These are phyloP conservation scores for Pyropia yezoensis DNA, from an alignment of 23 red algal genomes.

Conservation along the genomic window DNA sequence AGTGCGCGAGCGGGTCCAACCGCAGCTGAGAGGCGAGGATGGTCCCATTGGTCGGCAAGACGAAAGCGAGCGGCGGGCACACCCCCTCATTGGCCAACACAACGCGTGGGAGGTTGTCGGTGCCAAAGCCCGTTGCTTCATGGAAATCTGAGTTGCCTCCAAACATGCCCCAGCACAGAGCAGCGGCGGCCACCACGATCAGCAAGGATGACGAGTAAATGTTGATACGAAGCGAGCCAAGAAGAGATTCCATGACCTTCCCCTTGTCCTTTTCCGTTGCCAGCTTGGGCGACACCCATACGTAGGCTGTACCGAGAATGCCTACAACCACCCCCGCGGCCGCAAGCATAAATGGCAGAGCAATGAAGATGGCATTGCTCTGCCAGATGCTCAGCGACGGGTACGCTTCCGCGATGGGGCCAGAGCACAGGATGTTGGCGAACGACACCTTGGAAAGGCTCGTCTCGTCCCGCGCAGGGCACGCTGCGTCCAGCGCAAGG, in stretches of 20 bases:
- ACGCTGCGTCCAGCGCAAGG: slow-evolving; percentile 16
- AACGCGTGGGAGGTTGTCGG: background rate
- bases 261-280: slow-evolving; percentile 8
- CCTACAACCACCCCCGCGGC: slow-evolving; percentile 2
- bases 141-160: background rate
- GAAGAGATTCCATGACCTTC: slow-evolving; percentile 4
- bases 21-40: background rate
- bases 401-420: background rate
- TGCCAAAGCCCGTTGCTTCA: background rate
- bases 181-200: background rate
- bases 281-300: background rate
- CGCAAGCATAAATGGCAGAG: slow-evolving; percentile 28
- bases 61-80: background rate
- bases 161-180: background rate
- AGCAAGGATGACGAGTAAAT: background rate
- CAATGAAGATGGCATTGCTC: slow-evolving; percentile 11
- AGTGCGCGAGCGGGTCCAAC: background rate
- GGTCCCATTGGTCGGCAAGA: background rate
- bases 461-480: background rate
- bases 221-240: background rate
- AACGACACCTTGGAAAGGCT: background rate
- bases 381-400: background rate
- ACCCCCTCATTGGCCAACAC: background rate
- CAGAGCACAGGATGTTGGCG: slow-evolving; percentile 5
- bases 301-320: background rate